A percentile compares a stretch with the other conserved stretches of the same genome.
Conservation (phyloP, 2,329 filamentous ascomycete genomes). For the Hypoxylon sp. region DNA sequence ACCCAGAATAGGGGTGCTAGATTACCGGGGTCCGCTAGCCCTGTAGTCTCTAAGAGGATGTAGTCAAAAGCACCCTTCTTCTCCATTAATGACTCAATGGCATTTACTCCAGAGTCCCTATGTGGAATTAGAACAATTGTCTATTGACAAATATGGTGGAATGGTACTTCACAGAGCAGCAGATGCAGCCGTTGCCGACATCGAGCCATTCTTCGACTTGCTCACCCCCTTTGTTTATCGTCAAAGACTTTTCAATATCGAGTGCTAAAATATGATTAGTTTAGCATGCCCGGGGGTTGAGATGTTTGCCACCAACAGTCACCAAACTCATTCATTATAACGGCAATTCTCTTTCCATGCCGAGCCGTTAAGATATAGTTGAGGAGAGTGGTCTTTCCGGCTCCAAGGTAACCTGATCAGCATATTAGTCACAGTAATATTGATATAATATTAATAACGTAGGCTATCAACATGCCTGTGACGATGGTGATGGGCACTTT, state of each 20-base stretch:
- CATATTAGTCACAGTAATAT: constrained; percentile 26
- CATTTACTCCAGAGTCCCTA: constrained; percentile 91
- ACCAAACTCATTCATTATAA: constrained; percentile 95
- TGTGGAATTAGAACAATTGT: constrained; percentile 45
- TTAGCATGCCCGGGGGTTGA: neutral
- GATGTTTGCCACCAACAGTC: constrained; percentile 71
- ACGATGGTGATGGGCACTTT: constrained; percentile 90
- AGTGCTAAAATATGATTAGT: constrained; percentile 69
- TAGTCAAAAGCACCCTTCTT: constrained; percentile 96
- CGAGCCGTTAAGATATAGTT: constrained; percentile 96
- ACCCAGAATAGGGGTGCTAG: constrained; percentile 98
- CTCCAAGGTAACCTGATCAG: constrained; percentile 86
- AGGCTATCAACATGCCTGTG: constrained; percentile 68
- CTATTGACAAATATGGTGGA: neutral
- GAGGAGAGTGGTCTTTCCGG: constrained; percentile 93
- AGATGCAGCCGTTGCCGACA: constrained; percentile 96
- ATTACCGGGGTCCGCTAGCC: constrained; percentile 94
- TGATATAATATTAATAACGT: neutral
- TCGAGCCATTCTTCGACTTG: constrained; percentile 95
- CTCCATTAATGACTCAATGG: constrained; percentile 96
- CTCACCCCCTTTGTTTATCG: constrained; percentile 86
- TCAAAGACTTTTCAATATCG: constrained; percentile 96
- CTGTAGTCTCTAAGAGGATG: constrained; percentile 96
- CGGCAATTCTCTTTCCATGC: constrained; percentile 97
- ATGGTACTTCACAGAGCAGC: constrained; percentile 90